phyloP scores from a whole-genome alignment of 2,329 filamentous ascomycete genomes.

The Dryadomyces quercivorus region DNA sequence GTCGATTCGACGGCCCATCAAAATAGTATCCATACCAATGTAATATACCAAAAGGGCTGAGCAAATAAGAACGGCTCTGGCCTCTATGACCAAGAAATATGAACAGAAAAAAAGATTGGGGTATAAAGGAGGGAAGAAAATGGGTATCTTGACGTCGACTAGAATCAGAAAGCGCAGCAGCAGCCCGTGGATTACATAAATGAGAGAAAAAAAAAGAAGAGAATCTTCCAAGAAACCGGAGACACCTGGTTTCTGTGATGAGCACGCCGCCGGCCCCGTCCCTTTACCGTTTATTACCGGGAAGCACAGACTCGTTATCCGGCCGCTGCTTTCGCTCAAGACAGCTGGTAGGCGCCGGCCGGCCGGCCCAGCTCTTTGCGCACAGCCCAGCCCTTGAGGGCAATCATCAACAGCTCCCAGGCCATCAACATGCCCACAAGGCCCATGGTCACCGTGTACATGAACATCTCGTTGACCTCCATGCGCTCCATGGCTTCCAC shows the following conservation, averaged over 20 bases:
- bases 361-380: constrained; percentile 27
- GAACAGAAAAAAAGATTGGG: background rate
- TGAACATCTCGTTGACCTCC: constrained; percentile 78
- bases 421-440: constrained; percentile 75
- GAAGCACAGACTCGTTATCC: background rate
- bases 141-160: constrained; percentile 7
- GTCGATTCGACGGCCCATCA: too few species aligned
- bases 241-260: too few species aligned
- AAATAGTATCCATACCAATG: background rate
- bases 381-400: constrained; percentile 78
- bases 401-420: constrained; percentile 65
- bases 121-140: constrained; percentile 4
- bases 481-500: constrained; percentile 66
- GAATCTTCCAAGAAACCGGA: background rate
- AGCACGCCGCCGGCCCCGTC: too few species aligned
- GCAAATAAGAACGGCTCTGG: background rate
- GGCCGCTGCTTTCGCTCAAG: constrained; percentile 3
- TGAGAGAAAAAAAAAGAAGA: constrained; percentile 1
- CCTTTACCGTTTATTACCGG: background rate
- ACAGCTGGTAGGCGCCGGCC: constrained; percentile 10
- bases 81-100: background rate
- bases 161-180: constrained; percentile 2
- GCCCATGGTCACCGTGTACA: constrained; percentile 81
- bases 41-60: background rate
- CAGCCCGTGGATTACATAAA: constrained; percentile 6